A percentile compares a stretch with the other conserved stretches of the same genome.
Evolutionary conservation across 164 flowering plant species (phyloP).

Genomic region (Protea cynaroides): DNA sequence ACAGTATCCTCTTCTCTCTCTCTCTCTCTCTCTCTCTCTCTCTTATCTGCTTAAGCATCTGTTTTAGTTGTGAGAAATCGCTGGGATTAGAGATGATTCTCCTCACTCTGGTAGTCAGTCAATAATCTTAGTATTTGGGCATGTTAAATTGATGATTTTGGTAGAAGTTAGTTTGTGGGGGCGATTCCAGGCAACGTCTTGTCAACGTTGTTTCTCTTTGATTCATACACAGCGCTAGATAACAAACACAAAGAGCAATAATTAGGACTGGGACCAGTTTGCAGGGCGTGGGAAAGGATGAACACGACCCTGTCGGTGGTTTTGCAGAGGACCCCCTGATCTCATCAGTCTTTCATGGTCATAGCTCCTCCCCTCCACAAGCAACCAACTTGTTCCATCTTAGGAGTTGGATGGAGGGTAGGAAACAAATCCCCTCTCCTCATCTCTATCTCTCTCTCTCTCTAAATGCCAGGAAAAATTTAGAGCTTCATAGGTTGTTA

Average conservation of each 20-base stretch:
- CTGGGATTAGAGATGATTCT: no score
- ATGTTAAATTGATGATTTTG: not conserved
- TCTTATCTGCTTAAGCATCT: not conserved
- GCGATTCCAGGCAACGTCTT: not conserved
- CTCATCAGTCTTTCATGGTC: slow-evolving; percentile 1
- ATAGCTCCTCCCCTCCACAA: slow-evolving; percentile 6
- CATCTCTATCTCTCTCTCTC: not conserved
- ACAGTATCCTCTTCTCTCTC: not conserved
- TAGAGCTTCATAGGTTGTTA: not conserved
- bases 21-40: not conserved
- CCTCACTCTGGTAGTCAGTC: no score
- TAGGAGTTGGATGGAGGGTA: slow-evolving; percentile 24
- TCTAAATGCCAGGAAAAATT: not conserved
- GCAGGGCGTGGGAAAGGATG: slow-evolving; percentile 51
- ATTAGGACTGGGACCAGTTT: slow-evolving; percentile 38
- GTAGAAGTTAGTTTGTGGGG: not conserved
- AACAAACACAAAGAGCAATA: slow-evolving; percentile 9
- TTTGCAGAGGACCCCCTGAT: slow-evolving; percentile 21
- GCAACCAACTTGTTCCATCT: slow-evolving; percentile 24
- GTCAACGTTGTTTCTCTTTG: slow-evolving; percentile 1
- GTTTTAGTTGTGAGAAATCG: not conserved
- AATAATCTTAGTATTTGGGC: no score
- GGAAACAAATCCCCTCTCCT: slow-evolving; percentile 24
- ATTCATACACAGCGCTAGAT: not conserved
- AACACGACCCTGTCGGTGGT: slow-evolving; percentile 64